Conservation (phyloP, 495 filamentous ascomycete species). For the Eremomyces bilateralis region DNA sequence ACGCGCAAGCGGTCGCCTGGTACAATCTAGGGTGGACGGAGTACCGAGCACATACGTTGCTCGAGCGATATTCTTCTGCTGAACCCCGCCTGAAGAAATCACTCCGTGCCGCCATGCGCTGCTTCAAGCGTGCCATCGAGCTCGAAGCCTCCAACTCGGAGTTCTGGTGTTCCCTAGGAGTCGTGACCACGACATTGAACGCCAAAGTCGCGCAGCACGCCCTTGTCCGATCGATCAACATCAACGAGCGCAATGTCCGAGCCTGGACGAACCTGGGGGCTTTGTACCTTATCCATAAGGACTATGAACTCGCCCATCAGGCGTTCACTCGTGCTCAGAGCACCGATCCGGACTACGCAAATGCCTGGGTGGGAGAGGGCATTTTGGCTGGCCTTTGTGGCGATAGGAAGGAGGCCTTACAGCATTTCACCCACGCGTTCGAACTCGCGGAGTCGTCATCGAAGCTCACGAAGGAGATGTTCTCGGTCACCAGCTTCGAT, state of each 20-base stretch:
- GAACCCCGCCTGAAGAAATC: constrained; percentile 31
- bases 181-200: constrained; percentile 66
- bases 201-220: constrained; percentile 82
- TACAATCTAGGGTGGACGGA: constrained; percentile 95
- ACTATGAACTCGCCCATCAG: constrained; percentile 62
- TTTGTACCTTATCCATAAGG: constrained; percentile 65
- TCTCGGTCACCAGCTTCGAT: constrained; percentile 59
- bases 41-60: constrained; percentile 50
- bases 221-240: constrained; percentile 72
- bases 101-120: constrained; percentile 65
- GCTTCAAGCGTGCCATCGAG: constrained; percentile 94
- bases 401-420: constrained; percentile 49
- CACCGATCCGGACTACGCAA: constrained; percentile 74
- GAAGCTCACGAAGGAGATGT: constrained; percentile 48
- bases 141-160: constrained; percentile 86
- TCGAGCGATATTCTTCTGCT: no score
- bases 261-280: constrained; percentile 82
- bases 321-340: constrained; percentile 83
- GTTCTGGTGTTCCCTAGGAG: constrained; percentile 93
- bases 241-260: constrained; percentile 71
- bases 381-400: constrained; percentile 57
- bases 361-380: constrained; percentile 88
- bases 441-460: constrained; percentile 67
- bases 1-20: constrained; percentile 89
- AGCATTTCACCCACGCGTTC: constrained; percentile 85